Percentiles rank a stretch among this genome's conserved stretches.
These are phyloP conservation scores for Centrapalus pauciflorus DNA, from an alignment of 129 eudicot genomes.

Conservation along the genomic window DNA sequence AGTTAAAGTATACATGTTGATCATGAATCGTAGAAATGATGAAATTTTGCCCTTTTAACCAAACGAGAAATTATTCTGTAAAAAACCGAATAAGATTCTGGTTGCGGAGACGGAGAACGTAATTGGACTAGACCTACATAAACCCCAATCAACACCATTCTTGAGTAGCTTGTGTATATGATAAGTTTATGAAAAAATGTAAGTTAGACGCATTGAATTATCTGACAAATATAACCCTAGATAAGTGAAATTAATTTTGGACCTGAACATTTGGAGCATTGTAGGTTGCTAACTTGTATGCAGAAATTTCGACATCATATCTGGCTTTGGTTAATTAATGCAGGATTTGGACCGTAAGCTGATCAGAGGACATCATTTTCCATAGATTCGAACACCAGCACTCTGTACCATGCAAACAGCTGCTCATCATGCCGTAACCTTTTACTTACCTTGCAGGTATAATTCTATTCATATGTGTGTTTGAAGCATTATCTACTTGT, in stretches of 20 bases:
- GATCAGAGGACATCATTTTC: slow-evolving; percentile 4
- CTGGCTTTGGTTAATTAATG: not conserved
- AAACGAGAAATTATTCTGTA: not conserved
- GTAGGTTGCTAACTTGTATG: not conserved
- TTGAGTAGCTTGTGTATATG: not conserved
- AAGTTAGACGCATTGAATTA: not conserved
- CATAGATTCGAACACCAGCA: not conserved
- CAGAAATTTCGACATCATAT: not conserved
- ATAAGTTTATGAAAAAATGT: not conserved
- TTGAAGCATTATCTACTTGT: not conserved
- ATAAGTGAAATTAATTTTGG: not conserved
- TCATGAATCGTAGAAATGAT: not conserved
- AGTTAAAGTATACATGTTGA: not conserved
- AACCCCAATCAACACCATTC: not conserved
- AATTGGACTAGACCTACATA: slow-evolving; percentile 10
- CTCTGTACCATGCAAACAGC: slow-evolving; percentile 56
- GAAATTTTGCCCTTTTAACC: not conserved
- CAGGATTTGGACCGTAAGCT: slow-evolving; percentile 11
- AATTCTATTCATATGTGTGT: not conserved
- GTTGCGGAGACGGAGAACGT: not conserved
- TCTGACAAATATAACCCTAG: slow-evolving; percentile 8
- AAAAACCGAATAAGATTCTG: not conserved
- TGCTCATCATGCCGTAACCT: slow-evolving; percentile 30
- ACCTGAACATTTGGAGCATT: not conserved
- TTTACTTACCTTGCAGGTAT: slow-evolving; percentile 47